phyloP scores from a whole-genome alignment of 805 yeast species.

The Allodekkera sacchari region DNA sequence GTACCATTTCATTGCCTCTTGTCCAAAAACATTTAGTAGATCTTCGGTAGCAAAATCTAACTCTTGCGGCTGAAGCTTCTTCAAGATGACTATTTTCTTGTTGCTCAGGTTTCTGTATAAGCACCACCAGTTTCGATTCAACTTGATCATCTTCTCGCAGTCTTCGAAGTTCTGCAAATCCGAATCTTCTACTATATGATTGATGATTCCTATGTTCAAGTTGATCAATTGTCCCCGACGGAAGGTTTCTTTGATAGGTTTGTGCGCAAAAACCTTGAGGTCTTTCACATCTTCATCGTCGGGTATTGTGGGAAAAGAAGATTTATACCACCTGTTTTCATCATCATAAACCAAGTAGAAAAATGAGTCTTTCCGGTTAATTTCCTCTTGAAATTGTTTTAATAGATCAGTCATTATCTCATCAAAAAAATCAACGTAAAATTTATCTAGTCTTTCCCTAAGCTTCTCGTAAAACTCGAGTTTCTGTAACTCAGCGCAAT shows the following conservation, averaged over 20 bases:
- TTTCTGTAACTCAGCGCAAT: not conserved
- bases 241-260: slow-evolving; percentile 1
- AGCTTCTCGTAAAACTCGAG: slow-evolving; percentile 8
- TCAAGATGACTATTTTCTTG: slow-evolving; percentile 14
- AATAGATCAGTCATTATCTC: slow-evolving; percentile 21
- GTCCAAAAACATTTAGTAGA: slow-evolving; percentile 15
- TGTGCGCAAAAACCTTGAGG: slow-evolving; percentile 5
- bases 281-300: slow-evolving; percentile 14
- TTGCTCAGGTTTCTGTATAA: slow-evolving; percentile 8
- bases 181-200: slow-evolving; percentile 10
- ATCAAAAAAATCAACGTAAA: slow-evolving; percentile 17
- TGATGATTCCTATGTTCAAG: slow-evolving; percentile 13
- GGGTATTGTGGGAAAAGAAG: slow-evolving; percentile 23
- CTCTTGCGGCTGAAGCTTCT: slow-evolving; percentile 10
- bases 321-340: slow-evolving; percentile 11
- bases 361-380: slow-evolving; percentile 13
- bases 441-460: slow-evolving; percentile 10
- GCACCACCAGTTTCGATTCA: slow-evolving; percentile 22
- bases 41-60: slow-evolving; percentile 12
- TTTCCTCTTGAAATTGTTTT: slow-evolving; percentile 12
- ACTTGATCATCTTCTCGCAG: slow-evolving; percentile 16
- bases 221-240: slow-evolving; percentile 10
- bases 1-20: slow-evolving; percentile 18
- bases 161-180: slow-evolving; percentile 7
- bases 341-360: slow-evolving; percentile 17